These are phyloP conservation scores for Sphaerulina populicola DNA, from an alignment of 2,329 filamentous ascomycete genomes.

Conservation along the genomic window DNA sequence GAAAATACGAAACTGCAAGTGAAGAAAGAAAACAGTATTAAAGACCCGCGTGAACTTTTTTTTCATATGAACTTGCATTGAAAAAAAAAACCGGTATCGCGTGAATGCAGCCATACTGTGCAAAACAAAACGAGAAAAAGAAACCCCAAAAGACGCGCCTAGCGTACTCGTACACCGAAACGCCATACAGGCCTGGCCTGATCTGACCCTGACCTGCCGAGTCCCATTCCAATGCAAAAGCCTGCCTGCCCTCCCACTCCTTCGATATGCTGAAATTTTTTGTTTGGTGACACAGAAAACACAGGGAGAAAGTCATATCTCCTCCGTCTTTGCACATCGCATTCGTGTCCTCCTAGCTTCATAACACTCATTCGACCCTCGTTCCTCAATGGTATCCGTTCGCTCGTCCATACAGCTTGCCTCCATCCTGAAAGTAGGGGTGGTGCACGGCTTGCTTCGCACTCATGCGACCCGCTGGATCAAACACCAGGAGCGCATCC, in stretches of 20 bases:
- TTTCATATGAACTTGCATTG: not conserved
- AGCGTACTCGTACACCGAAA: not conserved
- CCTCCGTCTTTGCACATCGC: not conserved
- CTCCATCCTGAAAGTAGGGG: slow-evolving; percentile 57
- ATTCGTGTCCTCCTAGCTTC: not conserved
- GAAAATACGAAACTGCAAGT: not conserved
- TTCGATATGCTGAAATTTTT: not conserved
- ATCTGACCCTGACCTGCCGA: not conserved
- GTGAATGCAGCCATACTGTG: not conserved
- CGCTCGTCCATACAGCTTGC: slow-evolving; percentile 3
- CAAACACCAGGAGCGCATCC: slow-evolving; percentile 69
- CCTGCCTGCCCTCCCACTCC: not conserved
- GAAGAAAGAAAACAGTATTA: not conserved
- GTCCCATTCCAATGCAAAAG: not conserved
- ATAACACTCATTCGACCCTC: not conserved
- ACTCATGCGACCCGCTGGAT: slow-evolving; percentile 77
- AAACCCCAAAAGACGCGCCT: not conserved
- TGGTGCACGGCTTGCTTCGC: slow-evolving; percentile 81
- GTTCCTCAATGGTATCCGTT: slow-evolving; percentile 1
- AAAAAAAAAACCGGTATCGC: too few species aligned
- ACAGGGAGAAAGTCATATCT: not conserved
- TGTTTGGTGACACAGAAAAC: not conserved
- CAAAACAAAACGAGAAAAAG: not conserved
- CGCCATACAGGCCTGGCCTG: not conserved
- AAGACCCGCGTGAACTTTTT: not conserved